Percentiles rank a stretch among this genome's conserved stretches.
phyloP scores from a whole-genome alignment of 441 rosid species.

The Brassica hybrid region DNA sequence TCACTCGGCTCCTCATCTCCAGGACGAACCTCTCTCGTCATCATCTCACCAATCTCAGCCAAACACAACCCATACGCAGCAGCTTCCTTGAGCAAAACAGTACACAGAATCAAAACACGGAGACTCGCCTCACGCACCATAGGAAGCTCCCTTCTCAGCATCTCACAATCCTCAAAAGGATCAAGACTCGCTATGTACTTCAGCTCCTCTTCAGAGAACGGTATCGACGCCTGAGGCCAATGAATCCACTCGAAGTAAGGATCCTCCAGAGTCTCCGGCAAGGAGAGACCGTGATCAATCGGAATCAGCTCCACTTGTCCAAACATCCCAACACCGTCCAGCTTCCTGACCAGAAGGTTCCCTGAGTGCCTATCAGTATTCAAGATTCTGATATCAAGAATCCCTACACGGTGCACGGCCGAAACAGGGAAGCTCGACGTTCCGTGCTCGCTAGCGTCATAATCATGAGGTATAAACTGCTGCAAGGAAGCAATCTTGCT shows the following conservation, averaged over 20 bases:
- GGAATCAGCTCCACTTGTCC: conserved; percentile 52
- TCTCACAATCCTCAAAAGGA: conserved; percentile 26
- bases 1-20: conserved; percentile 54
- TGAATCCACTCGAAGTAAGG: conserved; percentile 62
- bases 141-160: conserved; percentile 53
- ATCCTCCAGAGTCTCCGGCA: conserved; percentile 54
- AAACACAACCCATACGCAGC: conserved; percentile 52
- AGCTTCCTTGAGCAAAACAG: conserved; percentile 54
- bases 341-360: conserved; percentile 47
- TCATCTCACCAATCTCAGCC: conserved; percentile 62
- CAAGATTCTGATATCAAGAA: conserved; percentile 52
- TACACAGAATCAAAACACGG: conserved; percentile 52
- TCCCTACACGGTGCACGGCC: conserved; percentile 52
- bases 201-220: conserved; percentile 53
- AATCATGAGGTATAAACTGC: conserved; percentile 55
- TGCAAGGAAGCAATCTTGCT: conserved; percentile 60
- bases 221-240: conserved; percentile 61
- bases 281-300: conserved; percentile 56
- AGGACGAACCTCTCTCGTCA: conserved; percentile 53
- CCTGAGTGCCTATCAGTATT: conserved; percentile 62
- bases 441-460: conserved; percentile 59
- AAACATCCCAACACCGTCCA: conserved; percentile 47
- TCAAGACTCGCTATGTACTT: conserved; percentile 19
- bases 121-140: conserved; percentile 60
- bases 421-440: conserved; percentile 58